phyloP scores from a whole-genome alignment of 176 grass and related monocot species.

The Juncus effusus region DNA sequence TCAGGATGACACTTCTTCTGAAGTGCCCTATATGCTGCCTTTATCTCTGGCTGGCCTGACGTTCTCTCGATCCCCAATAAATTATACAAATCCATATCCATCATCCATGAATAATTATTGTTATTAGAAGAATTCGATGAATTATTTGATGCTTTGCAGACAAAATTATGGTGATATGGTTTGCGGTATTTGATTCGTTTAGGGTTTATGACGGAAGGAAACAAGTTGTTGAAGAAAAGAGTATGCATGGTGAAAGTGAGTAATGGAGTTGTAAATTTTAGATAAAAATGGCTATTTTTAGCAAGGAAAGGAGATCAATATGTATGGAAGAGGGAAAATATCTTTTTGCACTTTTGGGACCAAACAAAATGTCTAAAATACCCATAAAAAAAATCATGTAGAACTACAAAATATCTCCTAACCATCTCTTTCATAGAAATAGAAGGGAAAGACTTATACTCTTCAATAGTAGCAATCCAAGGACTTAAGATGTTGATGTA shows the following conservation, averaged over 20 bases:
- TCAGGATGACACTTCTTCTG: slow-evolving; percentile 98
- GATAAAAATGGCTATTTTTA: too few relatives aligned
- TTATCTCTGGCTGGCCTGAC: slow-evolving; percentile 65
- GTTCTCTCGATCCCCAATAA: slow-evolving; percentile 67
- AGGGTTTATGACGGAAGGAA: slow-evolving; percentile 6
- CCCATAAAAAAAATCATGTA: too few relatives aligned
- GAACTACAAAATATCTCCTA: too few relatives aligned
- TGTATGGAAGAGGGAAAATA: too few relatives aligned
- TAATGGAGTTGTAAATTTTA: too few relatives aligned
- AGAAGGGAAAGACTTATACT: too few relatives aligned
- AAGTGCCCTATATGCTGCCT: slow-evolving; percentile 69
- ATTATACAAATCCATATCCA: slow-evolving; percentile 77
- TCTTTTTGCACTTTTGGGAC: too few relatives aligned
- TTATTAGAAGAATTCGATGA: slow-evolving; percentile 8
- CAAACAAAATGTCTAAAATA: too few relatives aligned
- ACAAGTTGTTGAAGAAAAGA: slow-evolving; percentile 37
- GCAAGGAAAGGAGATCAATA: too few relatives aligned
- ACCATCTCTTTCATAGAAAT: too few relatives aligned
- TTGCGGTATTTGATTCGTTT: slow-evolving; percentile 11
- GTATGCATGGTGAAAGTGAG: slow-evolving; percentile 31
- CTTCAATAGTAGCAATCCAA: too few relatives aligned
- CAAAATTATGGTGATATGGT: background rate
- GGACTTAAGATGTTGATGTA: too few relatives aligned
- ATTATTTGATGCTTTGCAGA: slow-evolving; percentile 33
- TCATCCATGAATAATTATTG: slow-evolving; percentile 40